phyloP scores from a whole-genome alignment of 1,284 basidiomycete genomes.

The Coriolopsis trogii region DNA sequence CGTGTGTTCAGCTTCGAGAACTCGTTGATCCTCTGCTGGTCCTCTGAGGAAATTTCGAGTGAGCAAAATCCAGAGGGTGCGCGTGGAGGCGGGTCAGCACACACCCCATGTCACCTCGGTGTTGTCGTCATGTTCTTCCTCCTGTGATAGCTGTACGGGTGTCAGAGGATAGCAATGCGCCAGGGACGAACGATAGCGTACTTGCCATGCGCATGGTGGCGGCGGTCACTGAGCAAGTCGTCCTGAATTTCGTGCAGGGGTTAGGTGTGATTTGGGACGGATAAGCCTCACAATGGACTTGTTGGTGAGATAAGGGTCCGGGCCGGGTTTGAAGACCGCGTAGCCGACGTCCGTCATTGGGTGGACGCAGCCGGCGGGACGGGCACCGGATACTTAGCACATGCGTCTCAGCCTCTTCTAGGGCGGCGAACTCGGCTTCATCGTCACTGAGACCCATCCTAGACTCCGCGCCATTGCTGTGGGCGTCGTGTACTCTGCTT shows the following conservation, averaged over 20 bases:
- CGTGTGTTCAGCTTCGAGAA: constrained; percentile 93
- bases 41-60: constrained; percentile 59
- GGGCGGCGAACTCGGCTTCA: too few species aligned
- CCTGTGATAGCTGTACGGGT: constrained; percentile 59
- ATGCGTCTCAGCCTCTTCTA: too few species aligned
- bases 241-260: background rate
- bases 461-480: background rate
- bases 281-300: too few species aligned
- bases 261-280: too few species aligned
- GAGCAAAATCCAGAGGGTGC: background rate
- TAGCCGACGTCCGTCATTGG: too few species aligned
- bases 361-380: too few species aligned
- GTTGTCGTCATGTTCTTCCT: constrained; percentile 81
- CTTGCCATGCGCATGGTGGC: constrained; percentile 59
- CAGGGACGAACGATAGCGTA: constrained; percentile 3
- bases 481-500: background rate
- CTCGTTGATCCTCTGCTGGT: constrained; percentile 90
- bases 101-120: constrained; percentile 92
- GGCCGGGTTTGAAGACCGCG: too few species aligned
- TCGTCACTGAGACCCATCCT: too few species aligned
- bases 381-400: too few species aligned
- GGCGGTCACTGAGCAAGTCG: constrained; percentile 7
- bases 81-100: constrained; percentile 28
- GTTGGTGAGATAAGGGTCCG: too few species aligned
- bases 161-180: background rate